Conservation (phyloP, 2,329 filamentous ascomycete species). For the Lachnellula suecica region DNA sequence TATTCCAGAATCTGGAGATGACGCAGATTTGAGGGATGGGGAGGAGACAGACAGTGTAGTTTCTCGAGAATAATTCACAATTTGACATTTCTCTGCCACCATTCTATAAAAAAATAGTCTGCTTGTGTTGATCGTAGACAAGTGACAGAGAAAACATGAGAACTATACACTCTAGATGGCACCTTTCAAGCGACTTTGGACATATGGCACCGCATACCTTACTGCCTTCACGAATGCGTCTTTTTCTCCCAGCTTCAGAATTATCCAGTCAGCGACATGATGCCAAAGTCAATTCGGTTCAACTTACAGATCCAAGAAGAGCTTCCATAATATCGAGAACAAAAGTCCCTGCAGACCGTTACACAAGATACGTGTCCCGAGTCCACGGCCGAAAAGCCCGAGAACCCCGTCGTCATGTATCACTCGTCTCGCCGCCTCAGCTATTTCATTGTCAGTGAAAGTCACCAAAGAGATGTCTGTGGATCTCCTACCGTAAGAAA, state of each 20-base stretch:
- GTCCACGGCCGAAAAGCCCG: conserved; percentile 45
- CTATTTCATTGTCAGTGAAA: conserved; percentile 24
- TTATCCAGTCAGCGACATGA: not conserved
- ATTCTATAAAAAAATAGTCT: too few relatives aligned
- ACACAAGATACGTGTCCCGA: conserved; percentile 47
- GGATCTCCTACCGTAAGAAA: conserved; percentile 42
- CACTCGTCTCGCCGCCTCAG: conserved; percentile 42
- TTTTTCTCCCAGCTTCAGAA: not conserved
- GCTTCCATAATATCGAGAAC: conserved; percentile 49
- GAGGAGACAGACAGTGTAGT: too few relatives aligned
- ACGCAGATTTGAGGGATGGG: too few relatives aligned
- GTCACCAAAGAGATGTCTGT: not conserved
- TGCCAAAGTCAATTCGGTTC: not conserved
- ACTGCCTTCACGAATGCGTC: not conserved
- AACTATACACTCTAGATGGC: too few relatives aligned
- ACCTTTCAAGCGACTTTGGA: too few relatives aligned
- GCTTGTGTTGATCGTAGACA: too few relatives aligned
- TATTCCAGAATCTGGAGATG: too few relatives aligned
- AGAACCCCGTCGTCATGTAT: conserved; percentile 41
- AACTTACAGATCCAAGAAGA: conserved; percentile 48
- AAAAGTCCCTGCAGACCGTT: conserved; percentile 47
- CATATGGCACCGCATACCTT: too few relatives aligned
- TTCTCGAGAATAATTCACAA: too few relatives aligned
- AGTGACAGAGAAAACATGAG: too few relatives aligned
- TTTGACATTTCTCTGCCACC: too few relatives aligned